Base-by-base conservation (phyloP, 345 rosid genomes). In the Melaleuca quinquenervia region DNA sequence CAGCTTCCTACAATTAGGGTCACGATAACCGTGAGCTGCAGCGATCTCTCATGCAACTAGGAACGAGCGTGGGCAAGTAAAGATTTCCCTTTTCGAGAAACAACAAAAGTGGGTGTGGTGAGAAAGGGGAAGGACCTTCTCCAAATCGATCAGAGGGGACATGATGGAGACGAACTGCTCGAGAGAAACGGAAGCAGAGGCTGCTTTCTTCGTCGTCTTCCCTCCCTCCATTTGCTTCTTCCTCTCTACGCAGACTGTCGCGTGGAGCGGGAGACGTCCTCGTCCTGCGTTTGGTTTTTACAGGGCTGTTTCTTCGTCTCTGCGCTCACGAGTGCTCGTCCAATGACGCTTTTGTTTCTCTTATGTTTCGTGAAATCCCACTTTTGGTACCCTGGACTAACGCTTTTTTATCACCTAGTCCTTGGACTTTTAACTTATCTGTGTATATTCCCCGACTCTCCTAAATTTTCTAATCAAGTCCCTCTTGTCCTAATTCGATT, bases 141-240 rank as follows among this genome's bases (percentile, higher is more conserved):
- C 98, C 87, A 95, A 86, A 82, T 95, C 98, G 84, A 95, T 90
- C 78, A 95, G 91, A 83, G 97, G 98, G 58, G 92, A 87, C 91
- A 89, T 92, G 86, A 89, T 89, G 86, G 97, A 94, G 75, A 95
- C 93, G 87, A 95, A 95, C 44, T 88, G 91, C 74, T 92, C 91
- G 50, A 95, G 96, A 85, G 98, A 93, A 54, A 94, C 84, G 8
- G 92, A 52, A 16, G 85, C 85, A 1, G 6, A 89, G 36, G 80
- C 85, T 82, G 89, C 89, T 85, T 89, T 92, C 93, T 91, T 91
- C 90, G 84, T 91, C 83, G 86, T 82, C 92, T 87, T 92, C n/a
- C 85, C 84, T 45, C 82, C 87, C 60, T 80, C 89, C 89, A 84
- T 87, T 82, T 27, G 58, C 84, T 36, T 64, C 48, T 70, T 5